phyloP scores from a whole-genome alignment of 129 eudicot genomes.

The Artemisia annua region DNA sequence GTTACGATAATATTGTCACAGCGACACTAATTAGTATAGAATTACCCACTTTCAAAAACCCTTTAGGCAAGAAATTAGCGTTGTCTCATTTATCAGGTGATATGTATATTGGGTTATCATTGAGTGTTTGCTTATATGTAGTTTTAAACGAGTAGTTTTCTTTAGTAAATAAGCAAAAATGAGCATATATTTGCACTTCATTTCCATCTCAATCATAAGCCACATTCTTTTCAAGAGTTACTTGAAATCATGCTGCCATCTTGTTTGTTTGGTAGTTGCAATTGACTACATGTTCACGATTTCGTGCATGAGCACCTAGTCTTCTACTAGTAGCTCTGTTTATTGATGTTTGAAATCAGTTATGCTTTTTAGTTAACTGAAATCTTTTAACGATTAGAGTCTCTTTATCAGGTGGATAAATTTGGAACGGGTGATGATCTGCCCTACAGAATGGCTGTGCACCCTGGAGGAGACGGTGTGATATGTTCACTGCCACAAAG shows the following conservation, averaged over 20 bases:
- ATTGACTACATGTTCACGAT: background rate
- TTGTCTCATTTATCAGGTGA: no score
- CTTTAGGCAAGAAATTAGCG: no score
- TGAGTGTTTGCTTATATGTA: no score
- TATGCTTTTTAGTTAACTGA: constrained; percentile 8
- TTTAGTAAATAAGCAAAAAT: no score
- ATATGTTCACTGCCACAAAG: constrained; percentile 69
- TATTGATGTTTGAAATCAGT: constrained; percentile 12
- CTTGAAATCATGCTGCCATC: background rate
- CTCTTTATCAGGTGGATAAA: constrained; percentile 47
- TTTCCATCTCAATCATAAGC: no score
- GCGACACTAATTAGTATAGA: no score
- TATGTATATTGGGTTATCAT: no score
- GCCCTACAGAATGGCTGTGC: constrained; percentile 91
- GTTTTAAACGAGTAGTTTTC: no score
- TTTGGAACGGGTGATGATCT: constrained; percentile 66
- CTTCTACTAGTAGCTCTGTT: background rate
- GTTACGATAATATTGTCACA: no score
- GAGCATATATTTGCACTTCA: no score
- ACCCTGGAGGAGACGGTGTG: constrained; percentile 85
- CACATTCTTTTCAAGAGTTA: no score
- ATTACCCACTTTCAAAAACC: no score
- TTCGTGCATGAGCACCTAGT: background rate
- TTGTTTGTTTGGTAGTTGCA: background rate
- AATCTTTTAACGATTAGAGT: background rate